A percentile compares a stretch with the other conserved stretches of the same genome.
Conservation (phyloP, 495 filamentous ascomycete genomes). For the Aspergillus indologenus region DNA sequence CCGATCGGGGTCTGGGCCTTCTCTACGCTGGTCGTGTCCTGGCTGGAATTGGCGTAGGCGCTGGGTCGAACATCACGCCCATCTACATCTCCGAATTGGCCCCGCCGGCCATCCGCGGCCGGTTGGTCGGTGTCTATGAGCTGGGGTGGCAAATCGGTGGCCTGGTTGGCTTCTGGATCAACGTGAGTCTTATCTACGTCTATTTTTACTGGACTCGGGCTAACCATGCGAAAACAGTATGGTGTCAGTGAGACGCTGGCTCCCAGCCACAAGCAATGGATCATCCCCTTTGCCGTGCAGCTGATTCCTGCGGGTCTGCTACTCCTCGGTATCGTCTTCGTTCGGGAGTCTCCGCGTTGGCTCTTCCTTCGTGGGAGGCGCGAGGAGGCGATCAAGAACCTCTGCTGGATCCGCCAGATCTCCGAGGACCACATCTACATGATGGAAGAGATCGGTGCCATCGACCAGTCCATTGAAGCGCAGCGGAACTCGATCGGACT, state of each 20-base stretch:
- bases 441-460: conserved; percentile 61
- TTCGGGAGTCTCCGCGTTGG: conserved; percentile 60
- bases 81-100: conserved; percentile 81
- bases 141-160: conserved; percentile 72
- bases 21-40: conserved; percentile 70
- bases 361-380: conserved; percentile 48
- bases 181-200: conserved; percentile 33
- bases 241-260: conserved; percentile 36
- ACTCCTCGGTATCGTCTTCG: conserved; percentile 45
- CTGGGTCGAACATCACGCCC: conserved; percentile 71
- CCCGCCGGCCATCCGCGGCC: conserved; percentile 75
- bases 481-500: conserved; percentile 56
- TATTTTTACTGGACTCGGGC: neutral
- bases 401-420: conserved; percentile 65
- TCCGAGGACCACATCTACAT: conserved; percentile 61
- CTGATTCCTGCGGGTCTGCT: conserved; percentile 52
- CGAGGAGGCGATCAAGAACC: conserved; percentile 55
- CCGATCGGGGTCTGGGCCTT: conserved; percentile 56
- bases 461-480: conserved; percentile 60
- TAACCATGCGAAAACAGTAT: conserved; percentile 25
- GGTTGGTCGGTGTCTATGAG: conserved; percentile 74
- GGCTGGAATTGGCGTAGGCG: conserved; percentile 71
- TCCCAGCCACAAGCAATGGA: conserved; percentile 47
- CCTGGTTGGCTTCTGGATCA: conserved; percentile 73
- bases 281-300: conserved; percentile 57